Conservation (phyloP, 345 rosid genomes). For the Acer saccharum region DNA sequence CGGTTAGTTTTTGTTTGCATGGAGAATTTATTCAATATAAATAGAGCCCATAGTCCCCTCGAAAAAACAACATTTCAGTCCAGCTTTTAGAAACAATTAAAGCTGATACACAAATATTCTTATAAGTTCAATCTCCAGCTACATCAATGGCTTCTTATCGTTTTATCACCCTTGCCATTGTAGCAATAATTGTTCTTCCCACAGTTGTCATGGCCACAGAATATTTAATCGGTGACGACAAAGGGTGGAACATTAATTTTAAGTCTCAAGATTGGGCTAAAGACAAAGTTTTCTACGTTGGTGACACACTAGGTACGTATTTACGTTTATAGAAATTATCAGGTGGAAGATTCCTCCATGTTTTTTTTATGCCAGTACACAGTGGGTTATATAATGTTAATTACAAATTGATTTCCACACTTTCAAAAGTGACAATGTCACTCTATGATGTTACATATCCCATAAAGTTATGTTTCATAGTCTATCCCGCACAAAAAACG, state of each 20-base stretch:
- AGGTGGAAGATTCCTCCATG: too few species aligned
- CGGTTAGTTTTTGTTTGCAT: neutral
- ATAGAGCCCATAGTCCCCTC: constrained; percentile 3
- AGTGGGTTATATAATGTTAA: too few species aligned
- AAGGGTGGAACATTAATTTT: constrained; percentile 29
- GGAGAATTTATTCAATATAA: constrained; percentile 9
- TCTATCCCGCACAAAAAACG: too few species aligned
- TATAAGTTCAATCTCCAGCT: neutral
- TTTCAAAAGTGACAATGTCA: too few species aligned
- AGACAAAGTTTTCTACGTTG: constrained; percentile 31
- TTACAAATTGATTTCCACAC: too few species aligned
- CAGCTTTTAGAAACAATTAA: neutral
- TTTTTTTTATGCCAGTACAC: too few species aligned
- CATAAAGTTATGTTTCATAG: too few species aligned
- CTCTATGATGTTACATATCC: too few species aligned
- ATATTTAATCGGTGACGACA: constrained; percentile 30
- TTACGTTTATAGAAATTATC: too few species aligned
- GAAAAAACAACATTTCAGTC: neutral
- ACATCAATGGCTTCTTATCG: constrained; percentile 30
- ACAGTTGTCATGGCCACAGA: constrained; percentile 30
- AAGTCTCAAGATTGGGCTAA: constrained; percentile 38
- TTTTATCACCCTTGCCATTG: constrained; percentile 17
- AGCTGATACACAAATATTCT: neutral
- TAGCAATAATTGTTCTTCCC: constrained; percentile 30
- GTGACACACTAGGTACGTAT: constrained; percentile 35